phyloP scores from a whole-genome alignment of 1,284 basidiomycete genomes.

The Sparassis latifolia region DNA sequence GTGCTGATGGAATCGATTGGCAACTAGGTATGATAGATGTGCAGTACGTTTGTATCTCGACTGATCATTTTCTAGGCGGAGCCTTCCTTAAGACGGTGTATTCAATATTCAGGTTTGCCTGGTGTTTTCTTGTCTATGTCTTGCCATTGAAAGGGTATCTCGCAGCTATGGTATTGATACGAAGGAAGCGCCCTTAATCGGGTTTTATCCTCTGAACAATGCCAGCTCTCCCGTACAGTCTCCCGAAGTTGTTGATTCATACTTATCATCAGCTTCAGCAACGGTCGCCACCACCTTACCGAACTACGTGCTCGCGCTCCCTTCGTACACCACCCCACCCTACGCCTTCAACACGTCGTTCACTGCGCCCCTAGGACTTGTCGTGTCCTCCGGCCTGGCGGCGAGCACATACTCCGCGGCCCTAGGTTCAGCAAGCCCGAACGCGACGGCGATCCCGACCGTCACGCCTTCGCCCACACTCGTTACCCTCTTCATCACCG shows the following conservation, averaged over 20 bases:
- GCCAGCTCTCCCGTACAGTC: conserved; percentile 35
- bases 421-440: conserved; percentile 26
- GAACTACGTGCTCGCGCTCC: conserved; percentile 67
- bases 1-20: conserved; percentile 81
- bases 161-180: conserved; percentile 64
- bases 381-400: conserved; percentile 54
- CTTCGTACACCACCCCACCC: conserved; percentile 54
- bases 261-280: conserved; percentile 56
- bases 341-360: conserved; percentile 73
- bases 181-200: conserved; percentile 69
- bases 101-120: conserved; percentile 65
- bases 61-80: conserved; percentile 37
- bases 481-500: conserved; percentile 30
- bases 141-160: conserved; percentile 1
- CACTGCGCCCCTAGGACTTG: conserved; percentile 42
- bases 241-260: conserved; percentile 39
- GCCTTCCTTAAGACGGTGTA: conserved; percentile 81
- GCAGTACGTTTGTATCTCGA: not conserved
- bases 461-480: conserved; percentile 28
- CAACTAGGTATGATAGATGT: conserved; percentile 51
- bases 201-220: conserved; percentile 57
- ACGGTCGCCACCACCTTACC: conserved; percentile 69
- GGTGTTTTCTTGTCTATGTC: not conserved
- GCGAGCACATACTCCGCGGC: conserved; percentile 63
- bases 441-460: conserved; percentile 28